Conservation (phyloP, 2,329 filamentous ascomycete genomes). For the Arthrinium phaeospermum region DNA sequence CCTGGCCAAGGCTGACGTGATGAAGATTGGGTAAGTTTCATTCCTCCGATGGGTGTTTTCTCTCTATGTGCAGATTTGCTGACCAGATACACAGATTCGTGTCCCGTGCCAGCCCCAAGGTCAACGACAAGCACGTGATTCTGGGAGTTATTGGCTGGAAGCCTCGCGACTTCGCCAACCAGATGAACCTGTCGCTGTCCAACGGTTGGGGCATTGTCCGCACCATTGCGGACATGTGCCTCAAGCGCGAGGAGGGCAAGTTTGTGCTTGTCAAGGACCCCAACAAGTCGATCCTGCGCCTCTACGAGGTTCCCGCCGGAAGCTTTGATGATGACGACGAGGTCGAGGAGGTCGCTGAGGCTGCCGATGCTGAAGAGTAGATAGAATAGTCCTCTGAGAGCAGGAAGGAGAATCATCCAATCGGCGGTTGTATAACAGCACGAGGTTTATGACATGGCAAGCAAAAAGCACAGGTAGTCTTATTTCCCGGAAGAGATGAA, state of each 20-base stretch:
- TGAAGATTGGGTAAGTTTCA: conserved; percentile 87
- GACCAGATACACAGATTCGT: conserved; percentile 73
- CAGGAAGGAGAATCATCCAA: not conserved
- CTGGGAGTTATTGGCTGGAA: conserved; percentile 98
- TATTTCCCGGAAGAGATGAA: not conserved
- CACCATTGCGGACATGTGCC: conserved; percentile 94
- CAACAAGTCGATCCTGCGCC: conserved; percentile 91
- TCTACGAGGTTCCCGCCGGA: conserved; percentile 87
- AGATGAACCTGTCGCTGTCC: conserved; percentile 97
- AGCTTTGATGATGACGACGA: conserved; percentile 93
- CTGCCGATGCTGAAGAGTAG: conserved; percentile 43
- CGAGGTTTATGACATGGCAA: conserved; percentile 1
- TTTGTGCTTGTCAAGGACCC: conserved; percentile 88
- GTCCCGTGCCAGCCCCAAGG: conserved; percentile 89
- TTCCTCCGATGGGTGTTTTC: conserved; percentile 13
- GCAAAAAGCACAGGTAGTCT: conserved; percentile 8
- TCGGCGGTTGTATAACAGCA: conserved; percentile 10
- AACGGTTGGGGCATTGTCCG: conserved; percentile 99
- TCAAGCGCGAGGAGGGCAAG: conserved; percentile 79
- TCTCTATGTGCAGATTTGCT: conserved; percentile 3
- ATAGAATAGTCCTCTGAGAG: conserved; percentile 8
- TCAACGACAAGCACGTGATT: conserved; percentile 91
- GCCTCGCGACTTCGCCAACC: conserved; percentile 91
- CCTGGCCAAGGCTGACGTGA: conserved; percentile 93
- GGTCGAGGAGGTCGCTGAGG: conserved; percentile 65